A percentile compares a stretch with the other conserved stretches of the same genome.
phyloP scores from a whole-genome alignment of 352 stramenopile species.

The Phytopythium sindhum region DNA sequence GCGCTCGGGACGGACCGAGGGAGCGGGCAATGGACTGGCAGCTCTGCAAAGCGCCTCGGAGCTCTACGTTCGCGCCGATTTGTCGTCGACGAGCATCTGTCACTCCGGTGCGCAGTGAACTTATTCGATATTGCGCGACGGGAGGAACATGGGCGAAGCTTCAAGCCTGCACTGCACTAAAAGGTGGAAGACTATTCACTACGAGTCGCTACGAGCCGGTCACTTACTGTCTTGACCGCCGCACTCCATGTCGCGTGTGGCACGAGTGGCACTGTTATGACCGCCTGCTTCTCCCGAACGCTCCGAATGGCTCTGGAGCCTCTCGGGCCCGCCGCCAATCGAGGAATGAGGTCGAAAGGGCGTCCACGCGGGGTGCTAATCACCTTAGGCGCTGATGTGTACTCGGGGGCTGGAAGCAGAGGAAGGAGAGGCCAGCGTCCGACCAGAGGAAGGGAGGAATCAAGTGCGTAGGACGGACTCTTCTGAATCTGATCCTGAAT shows the following conservation, averaged over 20 bases:
- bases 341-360: no score
- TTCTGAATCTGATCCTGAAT: background rate
- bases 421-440: no score
- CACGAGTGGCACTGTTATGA: background rate
- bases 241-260: background rate
- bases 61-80: background rate
- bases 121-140: background rate
- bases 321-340: no score
- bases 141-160: background rate
- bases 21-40: background rate
- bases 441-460: no score
- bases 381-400: no score
- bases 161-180: background rate
- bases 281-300: background rate
- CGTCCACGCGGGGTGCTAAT: no score
- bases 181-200: conserved; percentile 2
- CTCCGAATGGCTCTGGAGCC: background rate
- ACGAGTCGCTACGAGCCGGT: background rate
- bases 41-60: background rate
- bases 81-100: background rate
- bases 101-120: background rate
- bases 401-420: no score
- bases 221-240: background rate
- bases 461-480: no score
- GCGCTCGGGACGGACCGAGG: background rate